Percentiles rank a stretch among this genome's conserved stretches.
These are phyloP conservation scores for Lobosporangium transversale DNA, from an alignment of 192 early-diverging fungal species.

Conservation along the genomic window DNA sequence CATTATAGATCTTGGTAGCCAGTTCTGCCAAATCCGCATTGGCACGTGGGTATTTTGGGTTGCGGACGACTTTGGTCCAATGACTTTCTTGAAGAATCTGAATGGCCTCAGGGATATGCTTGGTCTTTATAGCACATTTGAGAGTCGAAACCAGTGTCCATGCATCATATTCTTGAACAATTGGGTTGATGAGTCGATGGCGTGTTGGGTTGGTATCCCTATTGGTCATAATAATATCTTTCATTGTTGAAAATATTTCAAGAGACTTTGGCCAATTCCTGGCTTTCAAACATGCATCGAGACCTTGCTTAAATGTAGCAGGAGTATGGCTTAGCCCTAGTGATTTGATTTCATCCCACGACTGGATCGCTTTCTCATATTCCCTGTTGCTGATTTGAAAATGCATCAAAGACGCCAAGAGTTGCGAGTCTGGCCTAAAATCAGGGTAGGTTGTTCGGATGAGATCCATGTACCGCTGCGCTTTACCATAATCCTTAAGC, in stretches of 20 bases:
- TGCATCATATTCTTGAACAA: slow-evolving; percentile 20
- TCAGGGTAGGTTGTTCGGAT: slow-evolving; percentile 20
- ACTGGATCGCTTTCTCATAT: slow-evolving; percentile 23
- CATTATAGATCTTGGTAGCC: slow-evolving; percentile 17
- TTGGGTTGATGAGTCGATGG: slow-evolving; percentile 3
- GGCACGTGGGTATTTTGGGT: slow-evolving; percentile 27
- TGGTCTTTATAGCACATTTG: slow-evolving; percentile 39
- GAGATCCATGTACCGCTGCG: slow-evolving; percentile 16
- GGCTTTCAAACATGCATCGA: slow-evolving; percentile 22
- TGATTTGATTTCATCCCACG: slow-evolving; percentile 33
- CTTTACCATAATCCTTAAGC: slow-evolving; percentile 22
- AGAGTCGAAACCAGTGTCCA: slow-evolving; percentile 30
- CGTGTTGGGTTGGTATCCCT: background rate
- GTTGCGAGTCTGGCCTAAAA: slow-evolving; percentile 30
- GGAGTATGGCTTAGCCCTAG: slow-evolving; percentile 17
- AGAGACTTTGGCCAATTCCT: slow-evolving; percentile 37
- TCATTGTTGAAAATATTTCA: slow-evolving; percentile 31
- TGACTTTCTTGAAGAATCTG: slow-evolving; percentile 19
- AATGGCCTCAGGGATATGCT: slow-evolving; percentile 21
- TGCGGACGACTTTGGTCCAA: slow-evolving; percentile 24
- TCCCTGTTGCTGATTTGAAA: slow-evolving; percentile 31
- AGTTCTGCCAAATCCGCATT: slow-evolving; percentile 24
- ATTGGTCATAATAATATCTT: slow-evolving; percentile 11
- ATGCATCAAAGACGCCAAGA: slow-evolving; percentile 19
- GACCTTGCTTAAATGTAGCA: slow-evolving; percentile 31